Evolutionary conservation across 2,329 filamentous ascomycete species (phyloP).

Genomic region (Claviceps digitariae): DNA sequence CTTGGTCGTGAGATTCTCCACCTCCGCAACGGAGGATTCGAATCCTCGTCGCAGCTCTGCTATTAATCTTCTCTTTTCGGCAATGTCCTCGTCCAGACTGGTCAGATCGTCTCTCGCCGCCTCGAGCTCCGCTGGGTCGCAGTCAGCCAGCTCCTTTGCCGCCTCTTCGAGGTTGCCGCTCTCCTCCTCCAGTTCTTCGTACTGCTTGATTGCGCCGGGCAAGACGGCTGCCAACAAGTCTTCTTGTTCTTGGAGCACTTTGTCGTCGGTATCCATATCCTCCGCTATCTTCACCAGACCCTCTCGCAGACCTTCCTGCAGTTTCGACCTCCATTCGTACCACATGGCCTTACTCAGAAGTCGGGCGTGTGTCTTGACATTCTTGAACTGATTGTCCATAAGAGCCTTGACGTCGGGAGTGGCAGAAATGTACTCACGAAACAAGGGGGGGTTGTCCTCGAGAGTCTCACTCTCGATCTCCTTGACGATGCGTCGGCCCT

Average conservation of each 20-base stretch:
- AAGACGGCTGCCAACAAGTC: constrained; percentile 52
- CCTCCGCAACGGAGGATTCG: constrained; percentile 49
- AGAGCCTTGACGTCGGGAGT: constrained; percentile 68
- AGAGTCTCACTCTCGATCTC: constrained; percentile 83
- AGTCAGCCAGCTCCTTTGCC: constrained; percentile 63
- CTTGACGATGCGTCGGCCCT: constrained; percentile 77
- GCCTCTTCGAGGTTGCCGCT: constrained; percentile 53
- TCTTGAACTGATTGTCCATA: constrained; percentile 96
- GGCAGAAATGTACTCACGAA: constrained; percentile 81
- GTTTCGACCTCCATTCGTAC: constrained; percentile 94
- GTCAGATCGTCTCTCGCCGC: constrained; percentile 56
- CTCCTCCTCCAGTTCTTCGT: constrained; percentile 49
- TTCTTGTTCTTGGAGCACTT: constrained; percentile 53
- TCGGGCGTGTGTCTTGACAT: constrained; percentile 85
- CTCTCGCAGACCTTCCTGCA: constrained; percentile 67
- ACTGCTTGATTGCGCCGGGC: constrained; percentile 48
- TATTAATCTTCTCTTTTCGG: constrained; percentile 54
- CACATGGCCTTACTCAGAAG: constrained; percentile 89
- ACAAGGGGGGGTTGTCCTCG: constrained; percentile 80
- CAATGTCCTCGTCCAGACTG: constrained; percentile 52
- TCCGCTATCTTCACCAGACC: constrained; percentile 63
- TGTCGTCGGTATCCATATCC: constrained; percentile 64
- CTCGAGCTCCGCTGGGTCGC: constrained; percentile 67
- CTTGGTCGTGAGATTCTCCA: constrained; percentile 48
- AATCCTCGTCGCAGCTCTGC: constrained; percentile 53